A percentile compares a stretch with the other conserved stretches of the same genome.
These are phyloP conservation scores for Emericellopsis atlantica DNA, from an alignment of 2,329 filamentous ascomycete genomes.

Conservation along the genomic window DNA sequence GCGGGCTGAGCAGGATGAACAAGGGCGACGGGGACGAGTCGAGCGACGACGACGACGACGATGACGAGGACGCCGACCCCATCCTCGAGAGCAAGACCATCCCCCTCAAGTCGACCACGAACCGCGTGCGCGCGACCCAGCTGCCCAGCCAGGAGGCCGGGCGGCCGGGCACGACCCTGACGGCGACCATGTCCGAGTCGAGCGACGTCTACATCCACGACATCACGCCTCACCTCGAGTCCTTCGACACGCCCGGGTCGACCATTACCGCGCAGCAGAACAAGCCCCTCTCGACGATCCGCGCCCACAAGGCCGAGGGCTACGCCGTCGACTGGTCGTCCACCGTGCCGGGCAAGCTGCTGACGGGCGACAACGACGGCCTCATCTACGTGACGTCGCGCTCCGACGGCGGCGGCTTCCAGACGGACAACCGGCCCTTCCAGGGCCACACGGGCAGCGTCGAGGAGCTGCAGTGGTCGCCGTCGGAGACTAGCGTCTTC, in stretches of 20 bases:
- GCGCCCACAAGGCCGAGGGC: slow-evolving; percentile 85
- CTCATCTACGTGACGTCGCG: slow-evolving; percentile 80
- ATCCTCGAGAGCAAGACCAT: slow-evolving; percentile 90
- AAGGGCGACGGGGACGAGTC: slow-evolving; percentile 52
- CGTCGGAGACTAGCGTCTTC: slow-evolving; percentile 85
- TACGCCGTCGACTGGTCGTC: slow-evolving; percentile 98
- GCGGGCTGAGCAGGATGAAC: slow-evolving; percentile 80
- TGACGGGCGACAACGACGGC: slow-evolving; percentile 86
- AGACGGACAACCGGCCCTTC: slow-evolving; percentile 74
- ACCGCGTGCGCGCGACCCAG: slow-evolving; percentile 84
- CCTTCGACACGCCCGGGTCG: slow-evolving; percentile 82
- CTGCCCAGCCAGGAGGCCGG: slow-evolving; percentile 56
- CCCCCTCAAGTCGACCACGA: slow-evolving; percentile 75
- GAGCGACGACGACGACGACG: slow-evolving; percentile 54
- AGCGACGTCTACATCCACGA: slow-evolving; percentile 86
- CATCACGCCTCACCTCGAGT: slow-evolving; percentile 75
- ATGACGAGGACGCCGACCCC: slow-evolving; percentile 69
- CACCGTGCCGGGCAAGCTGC: slow-evolving; percentile 62
- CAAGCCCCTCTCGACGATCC: slow-evolving; percentile 76
- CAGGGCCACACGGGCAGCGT: slow-evolving; percentile 74
- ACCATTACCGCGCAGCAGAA: slow-evolving; percentile 71
- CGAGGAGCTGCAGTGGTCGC: slow-evolving; percentile 95
- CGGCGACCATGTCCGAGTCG: slow-evolving; percentile 87
- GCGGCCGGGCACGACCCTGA: slow-evolving; percentile 66
- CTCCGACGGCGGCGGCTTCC: slow-evolving; percentile 79